Evolutionary conservation across 75 land plant species (phyloP).

Genomic region (Cryptomeria japonica): DNA sequence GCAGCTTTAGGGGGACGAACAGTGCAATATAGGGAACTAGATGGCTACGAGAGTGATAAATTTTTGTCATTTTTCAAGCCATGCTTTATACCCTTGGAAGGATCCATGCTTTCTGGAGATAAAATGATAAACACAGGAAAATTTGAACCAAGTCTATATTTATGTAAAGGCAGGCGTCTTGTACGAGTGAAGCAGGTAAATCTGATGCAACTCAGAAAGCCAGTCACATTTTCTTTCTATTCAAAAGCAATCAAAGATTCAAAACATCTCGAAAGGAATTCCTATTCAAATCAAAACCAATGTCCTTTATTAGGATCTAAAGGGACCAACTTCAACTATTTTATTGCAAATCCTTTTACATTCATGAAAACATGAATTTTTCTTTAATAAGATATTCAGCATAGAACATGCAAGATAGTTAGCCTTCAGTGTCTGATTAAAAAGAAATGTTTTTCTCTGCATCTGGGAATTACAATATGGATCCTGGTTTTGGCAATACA

Average conservation of each 20-base stretch:
- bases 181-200: constrained; percentile 43
- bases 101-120: constrained; percentile 33
- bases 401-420: neutral
- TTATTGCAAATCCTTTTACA: neutral
- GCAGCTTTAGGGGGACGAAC: constrained; percentile 42
- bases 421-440: neutral
- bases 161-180: constrained; percentile 43
- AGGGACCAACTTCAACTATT: neutral
- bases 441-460: neutral
- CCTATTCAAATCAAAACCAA: neutral
- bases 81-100: constrained; percentile 43
- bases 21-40: constrained; percentile 33
- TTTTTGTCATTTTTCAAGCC: constrained; percentile 42
- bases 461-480: neutral
- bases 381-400: neutral
- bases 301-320: neutral
- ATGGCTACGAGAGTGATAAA: constrained; percentile 28
- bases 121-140: constrained; percentile 18
- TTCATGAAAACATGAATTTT: neutral
- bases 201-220: neutral
- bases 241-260: neutral
- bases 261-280: neutral
- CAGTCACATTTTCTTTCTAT: neutral
- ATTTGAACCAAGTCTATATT: constrained; percentile 34
- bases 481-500: constrained; percentile 16